These are phyloP conservation scores for Monosporascus ibericus DNA, from an alignment of 2,329 filamentous ascomycete species.

Conservation along the genomic window DNA sequence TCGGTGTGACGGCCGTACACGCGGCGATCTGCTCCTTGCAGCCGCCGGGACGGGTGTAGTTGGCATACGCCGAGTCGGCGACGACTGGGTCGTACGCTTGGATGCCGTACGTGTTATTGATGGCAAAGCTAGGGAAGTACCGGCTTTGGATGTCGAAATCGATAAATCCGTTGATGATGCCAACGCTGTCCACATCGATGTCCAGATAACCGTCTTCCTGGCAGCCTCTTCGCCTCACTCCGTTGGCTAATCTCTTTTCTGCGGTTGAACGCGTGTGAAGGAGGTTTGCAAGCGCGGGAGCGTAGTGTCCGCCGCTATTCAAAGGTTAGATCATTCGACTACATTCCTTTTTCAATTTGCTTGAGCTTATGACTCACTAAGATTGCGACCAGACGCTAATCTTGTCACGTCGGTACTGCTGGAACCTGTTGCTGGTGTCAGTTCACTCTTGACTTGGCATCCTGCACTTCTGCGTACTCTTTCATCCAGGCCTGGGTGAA, in stretches of 20 bases:
- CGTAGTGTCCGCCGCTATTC: constrained; percentile 13
- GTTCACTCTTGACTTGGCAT: not conserved
- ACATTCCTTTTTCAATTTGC: not conserved
- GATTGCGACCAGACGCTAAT: constrained; percentile 35
- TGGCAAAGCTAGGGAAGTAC: constrained; percentile 1
- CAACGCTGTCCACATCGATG: constrained; percentile 8
- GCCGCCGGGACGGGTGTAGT: constrained; percentile 1
- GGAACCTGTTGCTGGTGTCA: constrained; percentile 28
- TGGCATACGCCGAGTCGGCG: not conserved
- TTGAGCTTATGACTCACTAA: constrained; percentile 7
- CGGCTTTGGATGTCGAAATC: constrained; percentile 4
- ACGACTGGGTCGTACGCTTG: not conserved
- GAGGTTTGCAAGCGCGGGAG: constrained; percentile 8
- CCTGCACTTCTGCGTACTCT: constrained; percentile 23
- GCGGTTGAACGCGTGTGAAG: constrained; percentile 4
- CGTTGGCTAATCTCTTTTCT: not conserved
- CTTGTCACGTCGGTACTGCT: constrained; percentile 39
- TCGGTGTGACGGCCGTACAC: constrained; percentile 17
- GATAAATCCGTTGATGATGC: constrained; percentile 8
- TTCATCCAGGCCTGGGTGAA: constrained; percentile 51
- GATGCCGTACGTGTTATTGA: constrained; percentile 9
- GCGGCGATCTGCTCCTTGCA: constrained; percentile 4
- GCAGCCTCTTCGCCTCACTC: not conserved
- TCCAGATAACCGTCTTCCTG: not conserved
- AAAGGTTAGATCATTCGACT: not conserved